Percentiles rank a stretch among this genome's conserved stretches.
Conservation (phyloP, 2,329 filamentous ascomycete genomes). For the Hypoxylon sp. region DNA sequence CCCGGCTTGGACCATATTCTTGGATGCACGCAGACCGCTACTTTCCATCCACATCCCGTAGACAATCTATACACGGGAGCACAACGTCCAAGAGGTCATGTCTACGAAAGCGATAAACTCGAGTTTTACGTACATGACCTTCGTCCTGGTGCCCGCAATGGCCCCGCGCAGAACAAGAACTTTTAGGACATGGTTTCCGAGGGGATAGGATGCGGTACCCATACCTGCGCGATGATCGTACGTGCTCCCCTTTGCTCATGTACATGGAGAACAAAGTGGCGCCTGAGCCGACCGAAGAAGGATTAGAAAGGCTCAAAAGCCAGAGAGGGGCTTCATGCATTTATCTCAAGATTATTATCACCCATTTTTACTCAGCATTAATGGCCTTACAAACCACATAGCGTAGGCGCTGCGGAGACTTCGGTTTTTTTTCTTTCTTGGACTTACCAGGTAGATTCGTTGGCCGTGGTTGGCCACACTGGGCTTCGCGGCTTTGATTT, state of each 20-base stretch:
- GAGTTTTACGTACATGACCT: constrained; percentile 72
- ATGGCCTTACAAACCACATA: constrained; percentile 38
- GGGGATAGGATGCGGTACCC: constrained; percentile 43
- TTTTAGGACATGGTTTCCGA: constrained; percentile 52
- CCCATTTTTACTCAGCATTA: constrained; percentile 19
- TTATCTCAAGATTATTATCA: constrained; percentile 1
- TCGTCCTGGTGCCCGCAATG: constrained; percentile 56
- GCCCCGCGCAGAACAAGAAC: constrained; percentile 47
- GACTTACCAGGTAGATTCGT: constrained; percentile 10
- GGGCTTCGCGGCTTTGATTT: constrained; percentile 6
- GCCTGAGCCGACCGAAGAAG: constrained; percentile 7
- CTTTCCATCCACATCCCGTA: constrained; percentile 83
- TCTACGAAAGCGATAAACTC: constrained; percentile 76
- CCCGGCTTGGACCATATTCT: constrained; percentile 90
- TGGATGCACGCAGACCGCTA: constrained; percentile 79
- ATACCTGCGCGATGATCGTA: constrained; percentile 21
- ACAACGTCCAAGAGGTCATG: constrained; percentile 75
- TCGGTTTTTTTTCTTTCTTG: constrained; percentile 20
- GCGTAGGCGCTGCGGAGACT: constrained; percentile 40
- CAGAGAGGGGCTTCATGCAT: constrained; percentile 6
- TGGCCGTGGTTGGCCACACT: constrained; percentile 3
- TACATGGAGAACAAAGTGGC: constrained; percentile 12
- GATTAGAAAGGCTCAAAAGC: neutral
- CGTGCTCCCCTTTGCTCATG: constrained; percentile 33
- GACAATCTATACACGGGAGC: constrained; percentile 85